Conservation (phyloP, 2,329 filamentous ascomycete species). For the Amesomyces nigricolor region DNA sequence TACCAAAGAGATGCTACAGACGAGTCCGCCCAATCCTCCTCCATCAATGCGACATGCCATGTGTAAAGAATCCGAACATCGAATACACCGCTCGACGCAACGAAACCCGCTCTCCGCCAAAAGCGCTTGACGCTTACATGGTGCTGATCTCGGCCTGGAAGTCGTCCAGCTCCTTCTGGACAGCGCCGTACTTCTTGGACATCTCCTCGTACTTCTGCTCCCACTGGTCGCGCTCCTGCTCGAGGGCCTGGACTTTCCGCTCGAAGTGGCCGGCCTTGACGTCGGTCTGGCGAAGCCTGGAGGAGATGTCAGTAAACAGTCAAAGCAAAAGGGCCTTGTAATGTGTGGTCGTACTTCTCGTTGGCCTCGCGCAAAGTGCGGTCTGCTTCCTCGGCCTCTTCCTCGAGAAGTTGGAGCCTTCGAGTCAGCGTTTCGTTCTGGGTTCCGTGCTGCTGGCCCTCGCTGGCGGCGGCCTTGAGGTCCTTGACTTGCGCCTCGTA, state of each 20-base stretch:
- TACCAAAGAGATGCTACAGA: constrained; percentile 16
- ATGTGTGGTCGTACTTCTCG: constrained; percentile 72
- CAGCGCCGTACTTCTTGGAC: constrained; percentile 75
- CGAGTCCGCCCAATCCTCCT: constrained; percentile 14
- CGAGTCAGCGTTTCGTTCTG: constrained; percentile 89
- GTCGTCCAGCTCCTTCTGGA: constrained; percentile 87
- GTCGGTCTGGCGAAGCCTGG: constrained; percentile 94
- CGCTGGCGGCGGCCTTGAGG: constrained; percentile 78
- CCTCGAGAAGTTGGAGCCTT: constrained; percentile 91
- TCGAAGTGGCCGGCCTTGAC: constrained; percentile 99
- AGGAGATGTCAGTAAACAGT: constrained; percentile 17
- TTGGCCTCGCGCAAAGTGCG: constrained; percentile 95
- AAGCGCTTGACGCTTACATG: constrained; percentile 55
- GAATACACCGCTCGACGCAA: constrained; percentile 16
- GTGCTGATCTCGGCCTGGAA: constrained; percentile 89
- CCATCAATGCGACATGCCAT: constrained; percentile 10
- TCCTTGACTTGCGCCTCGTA: constrained; percentile 78
- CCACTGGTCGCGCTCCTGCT: constrained; percentile 88
- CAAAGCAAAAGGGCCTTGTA: constrained; percentile 15
- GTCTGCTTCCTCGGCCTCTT: constrained; percentile 95
- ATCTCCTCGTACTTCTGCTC: constrained; percentile 98
- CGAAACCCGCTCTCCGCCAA: constrained; percentile 7
- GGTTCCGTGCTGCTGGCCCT: constrained; percentile 74
- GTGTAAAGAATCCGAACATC: constrained; percentile 13
- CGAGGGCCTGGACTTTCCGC: constrained; percentile 96